These are phyloP conservation scores for Parmelia sp. DNA, from an alignment of 495 filamentous ascomycete species.

Conservation along the genomic window DNA sequence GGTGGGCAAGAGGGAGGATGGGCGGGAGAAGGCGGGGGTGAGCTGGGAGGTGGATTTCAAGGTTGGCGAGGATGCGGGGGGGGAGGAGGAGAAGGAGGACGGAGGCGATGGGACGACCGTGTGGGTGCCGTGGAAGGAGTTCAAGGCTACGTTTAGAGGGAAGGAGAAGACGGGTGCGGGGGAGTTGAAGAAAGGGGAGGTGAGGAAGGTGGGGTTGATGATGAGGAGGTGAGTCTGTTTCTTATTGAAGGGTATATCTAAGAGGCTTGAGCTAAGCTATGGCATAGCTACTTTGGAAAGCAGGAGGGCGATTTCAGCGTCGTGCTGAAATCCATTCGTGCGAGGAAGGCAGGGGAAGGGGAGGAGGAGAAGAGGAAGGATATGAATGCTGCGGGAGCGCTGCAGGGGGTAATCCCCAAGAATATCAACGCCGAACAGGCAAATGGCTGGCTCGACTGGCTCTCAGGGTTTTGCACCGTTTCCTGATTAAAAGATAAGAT, in stretches of 20 bases:
- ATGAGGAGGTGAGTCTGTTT: conserved; percentile 57
- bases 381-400: neutral
- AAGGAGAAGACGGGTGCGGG: conserved; percentile 50
- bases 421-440: neutral
- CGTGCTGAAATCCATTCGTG: conserved; percentile 46
- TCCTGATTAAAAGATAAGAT: neutral
- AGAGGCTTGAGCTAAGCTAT: neutral
- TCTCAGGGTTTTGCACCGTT: conserved; percentile 1
- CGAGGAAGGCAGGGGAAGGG: conserved; percentile 18
- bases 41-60: conserved; percentile 43
- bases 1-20: conserved; percentile 48
- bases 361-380: neutral
- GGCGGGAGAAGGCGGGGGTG: conserved; percentile 55
- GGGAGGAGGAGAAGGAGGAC: conserved; percentile 51
- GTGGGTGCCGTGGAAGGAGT: conserved; percentile 52
- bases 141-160: conserved; percentile 69
- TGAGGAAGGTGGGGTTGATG: conserved; percentile 70
- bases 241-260: neutral
- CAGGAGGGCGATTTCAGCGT: conserved; percentile 66
- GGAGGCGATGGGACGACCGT: conserved; percentile 25
- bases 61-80: conserved; percentile 45
- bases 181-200: conserved; percentile 46
- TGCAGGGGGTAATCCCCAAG: no score
- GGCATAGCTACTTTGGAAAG: conserved; percentile 63
- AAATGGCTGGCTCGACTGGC: neutral